Evolutionary conservation across 2,329 filamentous ascomycete species (phyloP), one percentile per base, ranked within the genome.

Genomic region (Stagonosporopsis rhizophila): DNA sequence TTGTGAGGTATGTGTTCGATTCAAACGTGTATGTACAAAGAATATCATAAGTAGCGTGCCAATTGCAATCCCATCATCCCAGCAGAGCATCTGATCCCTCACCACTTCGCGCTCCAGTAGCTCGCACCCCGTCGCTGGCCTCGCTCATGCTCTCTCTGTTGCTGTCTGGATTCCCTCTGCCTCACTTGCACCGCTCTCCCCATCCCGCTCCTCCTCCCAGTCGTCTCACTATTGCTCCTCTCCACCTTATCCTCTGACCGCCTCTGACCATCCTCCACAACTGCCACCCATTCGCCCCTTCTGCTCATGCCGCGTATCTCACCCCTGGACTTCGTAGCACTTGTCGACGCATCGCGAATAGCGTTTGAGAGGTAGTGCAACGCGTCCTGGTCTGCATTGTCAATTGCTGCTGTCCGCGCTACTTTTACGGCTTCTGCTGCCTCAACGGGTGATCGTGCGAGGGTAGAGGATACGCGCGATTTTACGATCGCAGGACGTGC

Each of bases 311-410:
- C 42, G 2, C 38, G 17, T 14, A 15, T 15, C 1, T 17, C 30
- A 8, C 23, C 40, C n/a, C 17, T 42, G 8, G 19, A 9, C 20
- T 40, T 38, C 11, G 37, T 15, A 5, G 30, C 30, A 9, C 27
- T 12, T n/a, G 30, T 38, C 6, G 52, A 55, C 15, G 41, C 45
- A n/a, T 56, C 40, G 5, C 34, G 34, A 15, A 45, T 37, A 4
- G 34, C 35, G 14, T 46, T 35, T 2, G 52, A 50, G 4, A 27
- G 20, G 19, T 41, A 17, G 11, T 50, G 9, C 8, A 45, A 14
- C 2, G 41, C 25, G 12, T 30, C 15, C 3, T 7, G 4, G 30
- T n/a, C 30, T 32, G 15, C 30, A 32, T 32, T 32, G 30, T 12
- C 30, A 14, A n/a, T 32, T n/a, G 30, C n/a, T 32, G 30, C 15